A percentile compares a stretch with the other conserved stretches of the same genome.
These are phyloP conservation scores for Sophora flavescens DNA, from an alignment of 306 rosid genomes.

Conservation along the genomic window DNA sequence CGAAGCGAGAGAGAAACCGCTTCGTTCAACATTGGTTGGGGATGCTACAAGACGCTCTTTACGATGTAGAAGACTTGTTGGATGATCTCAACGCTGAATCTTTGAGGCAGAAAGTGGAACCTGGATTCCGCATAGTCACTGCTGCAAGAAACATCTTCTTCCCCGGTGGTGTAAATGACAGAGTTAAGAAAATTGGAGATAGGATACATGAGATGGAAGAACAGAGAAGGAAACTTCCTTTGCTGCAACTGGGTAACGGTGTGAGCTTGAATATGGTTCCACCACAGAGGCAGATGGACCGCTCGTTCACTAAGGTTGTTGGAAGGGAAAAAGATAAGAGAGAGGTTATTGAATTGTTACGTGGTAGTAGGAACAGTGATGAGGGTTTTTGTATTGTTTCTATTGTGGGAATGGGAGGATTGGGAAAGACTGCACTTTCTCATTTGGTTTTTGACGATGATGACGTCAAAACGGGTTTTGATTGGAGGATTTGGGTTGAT, in stretches of 20 bases:
- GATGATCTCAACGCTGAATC: slow-evolving; percentile 43
- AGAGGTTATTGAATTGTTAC: not conserved
- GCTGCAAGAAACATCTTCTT: slow-evolving; percentile 40
- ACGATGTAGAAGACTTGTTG: slow-evolving; percentile 47
- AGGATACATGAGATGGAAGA: slow-evolving; percentile 30
- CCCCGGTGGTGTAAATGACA: slow-evolving; percentile 17
- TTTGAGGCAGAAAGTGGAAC: slow-evolving; percentile 32
- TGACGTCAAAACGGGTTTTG: slow-evolving; percentile 14
- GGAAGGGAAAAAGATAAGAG: slow-evolving; percentile 37
- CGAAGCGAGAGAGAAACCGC: not conserved
- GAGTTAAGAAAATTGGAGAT: slow-evolving; percentile 14
- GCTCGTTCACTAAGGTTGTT: slow-evolving; percentile 10
- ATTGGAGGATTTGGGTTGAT: slow-evolving; percentile 31
- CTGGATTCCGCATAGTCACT: not conserved
- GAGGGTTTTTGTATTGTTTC: slow-evolving; percentile 36
- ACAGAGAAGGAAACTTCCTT: slow-evolving; percentile 14
- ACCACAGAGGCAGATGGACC: not conserved
- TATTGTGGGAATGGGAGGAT: slow-evolving; percentile 45
- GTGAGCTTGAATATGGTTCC: not conserved
- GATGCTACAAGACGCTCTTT: slow-evolving; percentile 27
- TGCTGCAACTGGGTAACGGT: not conserved
- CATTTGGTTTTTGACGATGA: slow-evolving; percentile 33
- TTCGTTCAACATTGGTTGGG: slow-evolving; percentile 38
- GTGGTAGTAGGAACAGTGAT: not conserved
- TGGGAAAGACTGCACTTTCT: slow-evolving; percentile 46